Percentiles rank a stretch among this genome's conserved stretches.
phyloP scores from a whole-genome alignment of 305 asterid genomes.

The Fraxinus sp. region DNA sequence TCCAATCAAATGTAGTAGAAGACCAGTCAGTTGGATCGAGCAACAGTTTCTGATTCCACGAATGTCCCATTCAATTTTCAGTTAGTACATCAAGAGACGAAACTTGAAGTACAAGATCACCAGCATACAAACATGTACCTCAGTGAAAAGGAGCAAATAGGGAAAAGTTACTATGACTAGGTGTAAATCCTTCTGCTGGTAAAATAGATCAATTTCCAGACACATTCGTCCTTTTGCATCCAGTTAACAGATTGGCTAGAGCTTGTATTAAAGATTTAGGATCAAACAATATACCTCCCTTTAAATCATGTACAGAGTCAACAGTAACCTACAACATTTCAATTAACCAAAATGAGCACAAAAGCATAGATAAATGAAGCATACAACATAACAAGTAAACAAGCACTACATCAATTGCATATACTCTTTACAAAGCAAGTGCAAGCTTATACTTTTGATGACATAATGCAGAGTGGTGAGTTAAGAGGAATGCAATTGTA shows the following conservation, averaged over 20 bases:
- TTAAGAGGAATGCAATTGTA: neutral
- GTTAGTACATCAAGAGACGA: neutral
- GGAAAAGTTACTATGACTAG: neutral
- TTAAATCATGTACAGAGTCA: constrained; percentile 61
- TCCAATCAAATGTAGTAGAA: neutral
- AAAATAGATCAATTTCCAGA: constrained; percentile 17
- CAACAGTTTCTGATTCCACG: neutral
- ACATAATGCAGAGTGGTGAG: neutral
- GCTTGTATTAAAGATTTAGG: constrained; percentile 72
- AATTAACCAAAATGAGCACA: neutral
- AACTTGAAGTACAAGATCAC: neutral
- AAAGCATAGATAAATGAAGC: constrained; percentile 3
- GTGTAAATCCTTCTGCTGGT: constrained; percentile 1
- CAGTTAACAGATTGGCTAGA: constrained; percentile 52
- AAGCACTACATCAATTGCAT: neutral
- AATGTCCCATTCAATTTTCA: neutral
- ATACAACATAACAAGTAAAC: neutral
- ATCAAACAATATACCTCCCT: constrained; percentile 66
- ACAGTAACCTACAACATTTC: constrained; percentile 63
- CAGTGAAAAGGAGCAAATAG: neutral
- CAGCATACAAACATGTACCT: constrained; percentile 17
- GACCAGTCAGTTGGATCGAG: neutral
- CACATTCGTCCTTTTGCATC: constrained; percentile 17
- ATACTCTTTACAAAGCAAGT: neutral
- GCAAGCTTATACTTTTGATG: neutral